Conservation (phyloP, 2,329 filamentous ascomycete genomes). For the Penicillium corylophilum region DNA sequence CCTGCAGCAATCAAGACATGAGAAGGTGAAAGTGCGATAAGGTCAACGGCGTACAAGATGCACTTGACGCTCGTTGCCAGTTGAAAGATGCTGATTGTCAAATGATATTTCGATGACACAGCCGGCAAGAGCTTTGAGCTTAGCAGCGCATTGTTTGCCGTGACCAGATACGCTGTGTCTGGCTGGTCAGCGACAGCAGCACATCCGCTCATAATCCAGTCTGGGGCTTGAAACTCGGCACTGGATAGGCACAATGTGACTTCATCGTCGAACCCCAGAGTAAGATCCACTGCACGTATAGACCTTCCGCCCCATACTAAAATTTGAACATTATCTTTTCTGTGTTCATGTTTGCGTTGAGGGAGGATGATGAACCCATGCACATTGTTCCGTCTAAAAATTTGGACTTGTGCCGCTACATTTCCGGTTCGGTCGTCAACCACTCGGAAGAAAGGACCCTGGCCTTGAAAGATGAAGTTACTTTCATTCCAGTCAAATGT, state of each 20-base stretch:
- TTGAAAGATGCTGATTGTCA: conserved; percentile 33
- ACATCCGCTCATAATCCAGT: conserved; percentile 76
- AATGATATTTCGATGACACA: conserved; percentile 15
- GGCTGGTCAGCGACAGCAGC: conserved; percentile 24
- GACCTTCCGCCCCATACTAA: conserved; percentile 71
- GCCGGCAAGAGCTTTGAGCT: conserved; percentile 41
- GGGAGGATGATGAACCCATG: conserved; percentile 38
- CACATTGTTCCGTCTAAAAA: conserved; percentile 40
- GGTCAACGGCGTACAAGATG: conserved; percentile 81
- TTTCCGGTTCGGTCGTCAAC: conserved; percentile 34
- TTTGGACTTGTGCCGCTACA: conserved; percentile 28
- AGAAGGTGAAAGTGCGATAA: conserved; percentile 60
- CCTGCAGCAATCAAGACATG: conserved; percentile 77
- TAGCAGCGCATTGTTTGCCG: conserved; percentile 82
- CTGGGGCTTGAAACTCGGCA: conserved; percentile 54
- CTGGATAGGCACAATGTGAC: conserved; percentile 30
- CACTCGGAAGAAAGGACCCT: conserved; percentile 38
- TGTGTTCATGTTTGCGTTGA: conserved; percentile 16
- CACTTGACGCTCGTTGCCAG: conserved; percentile 63
- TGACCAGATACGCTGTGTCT: conserved; percentile 62
- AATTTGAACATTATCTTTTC: conserved; percentile 19
- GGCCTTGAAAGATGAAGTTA: conserved; percentile 38
- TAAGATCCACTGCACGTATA: conserved; percentile 46
- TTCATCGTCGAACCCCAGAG: conserved; percentile 21
- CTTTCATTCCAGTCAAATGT: conserved; percentile 27